These are phyloP conservation scores for Globisporangium uncinulatum DNA, from an alignment of 352 stramenopile genomes.

Conservation along the genomic window DNA sequence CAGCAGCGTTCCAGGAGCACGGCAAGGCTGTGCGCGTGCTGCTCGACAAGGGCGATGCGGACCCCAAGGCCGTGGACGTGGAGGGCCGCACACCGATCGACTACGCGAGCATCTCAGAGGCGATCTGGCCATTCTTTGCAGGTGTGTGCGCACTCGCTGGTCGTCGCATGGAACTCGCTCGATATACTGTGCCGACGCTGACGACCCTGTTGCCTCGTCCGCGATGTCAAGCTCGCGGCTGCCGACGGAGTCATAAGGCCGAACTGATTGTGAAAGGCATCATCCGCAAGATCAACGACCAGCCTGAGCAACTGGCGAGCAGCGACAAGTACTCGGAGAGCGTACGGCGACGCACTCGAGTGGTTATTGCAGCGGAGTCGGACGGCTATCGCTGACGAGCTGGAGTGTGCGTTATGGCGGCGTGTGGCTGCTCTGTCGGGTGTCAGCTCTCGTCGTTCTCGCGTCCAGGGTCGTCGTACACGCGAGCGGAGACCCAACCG, in stretches of 20 bases:
- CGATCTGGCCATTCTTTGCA: slow-evolving; percentile 66
- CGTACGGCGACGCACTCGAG: slow-evolving; percentile 1
- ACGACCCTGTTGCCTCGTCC: background rate
- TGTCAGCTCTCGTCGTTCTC: slow-evolving; percentile 69
- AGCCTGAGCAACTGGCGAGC: slow-evolving; percentile 31
- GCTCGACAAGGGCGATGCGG: slow-evolving; percentile 30
- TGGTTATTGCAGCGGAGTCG: no score
- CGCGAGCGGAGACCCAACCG: slow-evolving; percentile 50
- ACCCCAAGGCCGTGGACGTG: slow-evolving; percentile 34
- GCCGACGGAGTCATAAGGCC: slow-evolving; percentile 41
- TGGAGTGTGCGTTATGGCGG: no score
- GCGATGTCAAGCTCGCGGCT: slow-evolving; percentile 30
- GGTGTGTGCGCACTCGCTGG: slow-evolving; percentile 12
- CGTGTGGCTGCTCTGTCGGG: background rate
- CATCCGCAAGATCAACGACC: slow-evolving; percentile 56
- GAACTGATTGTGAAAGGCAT: slow-evolving; percentile 56
- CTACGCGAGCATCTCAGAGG: slow-evolving; percentile 69
- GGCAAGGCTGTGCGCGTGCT: slow-evolving; percentile 55
- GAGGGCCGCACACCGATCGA: slow-evolving; percentile 50
- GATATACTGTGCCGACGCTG: background rate
- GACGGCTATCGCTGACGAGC: no score
- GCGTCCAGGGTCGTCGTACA: slow-evolving; percentile 67
- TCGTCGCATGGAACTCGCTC: no score
- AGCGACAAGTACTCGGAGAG: slow-evolving; percentile 33
- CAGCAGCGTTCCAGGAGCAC: slow-evolving; percentile 62